phyloP scores from a whole-genome alignment of 2,329 filamentous ascomycete genomes.

The Penicillium sp. region DNA sequence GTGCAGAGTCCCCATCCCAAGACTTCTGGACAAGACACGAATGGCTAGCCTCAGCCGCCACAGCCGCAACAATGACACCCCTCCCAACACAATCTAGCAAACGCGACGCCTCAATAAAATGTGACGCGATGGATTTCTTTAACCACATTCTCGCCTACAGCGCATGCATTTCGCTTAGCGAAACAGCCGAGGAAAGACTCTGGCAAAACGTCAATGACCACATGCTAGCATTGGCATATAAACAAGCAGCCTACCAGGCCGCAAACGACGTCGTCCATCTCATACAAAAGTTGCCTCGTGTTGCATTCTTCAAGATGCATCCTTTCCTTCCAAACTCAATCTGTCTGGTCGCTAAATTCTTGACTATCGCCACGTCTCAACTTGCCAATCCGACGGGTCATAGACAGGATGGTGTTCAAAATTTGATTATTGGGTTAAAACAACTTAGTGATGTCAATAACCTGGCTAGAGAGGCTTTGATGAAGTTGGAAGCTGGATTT shows the following conservation, averaged over 20 bases:
- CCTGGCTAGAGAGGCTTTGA: constrained; percentile 1
- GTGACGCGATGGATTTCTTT: not conserved
- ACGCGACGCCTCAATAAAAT: not conserved
- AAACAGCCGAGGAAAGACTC: not conserved
- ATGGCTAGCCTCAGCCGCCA: not conserved
- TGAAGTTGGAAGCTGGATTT: not conserved
- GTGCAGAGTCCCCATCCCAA: not conserved
- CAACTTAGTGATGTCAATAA: constrained; percentile 1
- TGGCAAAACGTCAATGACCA: constrained; percentile 1
- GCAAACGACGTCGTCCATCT: not conserved
- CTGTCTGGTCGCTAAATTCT: not conserved
- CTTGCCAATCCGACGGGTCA: not conserved
- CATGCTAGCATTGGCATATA: not conserved
- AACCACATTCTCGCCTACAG: not conserved
- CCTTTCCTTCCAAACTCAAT: constrained; percentile 2
- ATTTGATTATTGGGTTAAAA: not conserved
- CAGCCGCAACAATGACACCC: not conserved
- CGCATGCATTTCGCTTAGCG: not conserved
- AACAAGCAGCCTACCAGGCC: constrained; percentile 1
- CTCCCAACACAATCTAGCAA: not conserved
- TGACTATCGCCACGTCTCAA: not conserved
- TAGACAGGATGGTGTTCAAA: not conserved
- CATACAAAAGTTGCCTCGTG: not conserved
- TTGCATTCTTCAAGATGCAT: constrained; percentile 4
- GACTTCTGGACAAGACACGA: constrained; percentile 7